phyloP scores from a whole-genome alignment of 306 rosid species.

The Corylus avellana region DNA sequence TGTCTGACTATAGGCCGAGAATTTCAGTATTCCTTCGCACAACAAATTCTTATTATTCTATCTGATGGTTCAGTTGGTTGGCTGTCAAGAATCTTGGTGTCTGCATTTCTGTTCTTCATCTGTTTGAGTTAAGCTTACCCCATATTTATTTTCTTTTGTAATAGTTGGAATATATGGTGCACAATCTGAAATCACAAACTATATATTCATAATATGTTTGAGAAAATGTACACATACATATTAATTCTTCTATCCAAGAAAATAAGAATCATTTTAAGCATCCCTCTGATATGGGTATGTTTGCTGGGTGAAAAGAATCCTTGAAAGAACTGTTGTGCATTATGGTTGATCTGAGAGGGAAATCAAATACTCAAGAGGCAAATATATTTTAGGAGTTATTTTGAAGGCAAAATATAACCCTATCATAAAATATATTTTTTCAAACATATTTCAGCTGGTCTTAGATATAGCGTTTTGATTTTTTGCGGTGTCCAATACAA shows the following conservation, averaged over 20 bases:
- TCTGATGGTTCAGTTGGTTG: background rate
- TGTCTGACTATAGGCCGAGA: background rate
- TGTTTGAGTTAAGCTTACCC: background rate
- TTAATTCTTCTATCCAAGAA: background rate
- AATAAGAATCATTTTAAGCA: background rate
- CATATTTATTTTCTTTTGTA: background rate
- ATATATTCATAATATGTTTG: background rate
- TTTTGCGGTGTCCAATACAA: constrained; percentile 2
- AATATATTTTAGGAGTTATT: background rate
- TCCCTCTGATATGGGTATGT: background rate
- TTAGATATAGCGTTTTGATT: background rate
- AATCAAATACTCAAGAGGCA: background rate
- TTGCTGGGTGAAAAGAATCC: background rate
- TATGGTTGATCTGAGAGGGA: background rate
- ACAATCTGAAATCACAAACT: background rate
- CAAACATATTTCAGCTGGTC: background rate
- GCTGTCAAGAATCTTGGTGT: background rate
- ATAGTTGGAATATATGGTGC: background rate
- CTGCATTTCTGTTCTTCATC: background rate
- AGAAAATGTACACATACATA: background rate
- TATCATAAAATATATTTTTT: background rate
- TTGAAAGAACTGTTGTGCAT: background rate
- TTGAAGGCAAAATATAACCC: background rate
- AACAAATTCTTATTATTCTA: background rate
- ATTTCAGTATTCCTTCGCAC: background rate